Base-by-base conservation (phyloP, 2,329 filamentous ascomycete species). In the Penicillium sp. region DNA sequence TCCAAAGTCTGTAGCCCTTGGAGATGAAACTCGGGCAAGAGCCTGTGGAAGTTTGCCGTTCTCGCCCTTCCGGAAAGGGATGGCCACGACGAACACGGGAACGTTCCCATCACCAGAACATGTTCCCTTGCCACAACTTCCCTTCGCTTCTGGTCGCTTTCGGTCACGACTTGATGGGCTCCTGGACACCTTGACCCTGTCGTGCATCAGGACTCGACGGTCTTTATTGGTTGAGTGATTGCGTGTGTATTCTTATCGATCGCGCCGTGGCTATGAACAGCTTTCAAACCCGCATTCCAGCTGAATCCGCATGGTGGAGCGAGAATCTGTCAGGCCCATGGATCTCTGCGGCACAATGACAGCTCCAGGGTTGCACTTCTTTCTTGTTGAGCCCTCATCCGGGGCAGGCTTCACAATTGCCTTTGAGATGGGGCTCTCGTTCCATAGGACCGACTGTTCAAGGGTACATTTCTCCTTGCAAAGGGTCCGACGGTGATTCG, bases 261-360 rank as follows among this genome's bases (percentile, higher is more conserved):
- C 32, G 26, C 38, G n/a, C 13, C n/a, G 37, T 28, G n/a, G 34
- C 38, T 25, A 32, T 45, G 56, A 52, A 55, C 47, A 56, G 48
- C 44, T 47, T 40, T 27, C 43, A 18, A 45, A 47, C 49, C 46
- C 49, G 52, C 51, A 56, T 58, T 55, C 52, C 50, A 47, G 26
- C 11, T 24, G 50, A 46, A 51, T 50, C 44, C 41, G 25, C 41
- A 49, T 49, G 37, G 53, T 51, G 51, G 48, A 54, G 37, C 44
- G 11, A 12, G 32, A 7, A 11, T 6, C 3, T 26, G 8, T n/a
- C 35, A 37, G 46, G 54, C 50, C 51, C 56, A 53, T 58, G 55
- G 57, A 50, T 52, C 28, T 32, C 27, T 45, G 35, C 37, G 39
- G 43, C 27, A 49, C 25, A 40, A 44, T 54, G 43, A 43, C 34